Conservation (phyloP, 2,329 filamentous ascomycete genomes). For the Paradendryphiella salina region DNA sequence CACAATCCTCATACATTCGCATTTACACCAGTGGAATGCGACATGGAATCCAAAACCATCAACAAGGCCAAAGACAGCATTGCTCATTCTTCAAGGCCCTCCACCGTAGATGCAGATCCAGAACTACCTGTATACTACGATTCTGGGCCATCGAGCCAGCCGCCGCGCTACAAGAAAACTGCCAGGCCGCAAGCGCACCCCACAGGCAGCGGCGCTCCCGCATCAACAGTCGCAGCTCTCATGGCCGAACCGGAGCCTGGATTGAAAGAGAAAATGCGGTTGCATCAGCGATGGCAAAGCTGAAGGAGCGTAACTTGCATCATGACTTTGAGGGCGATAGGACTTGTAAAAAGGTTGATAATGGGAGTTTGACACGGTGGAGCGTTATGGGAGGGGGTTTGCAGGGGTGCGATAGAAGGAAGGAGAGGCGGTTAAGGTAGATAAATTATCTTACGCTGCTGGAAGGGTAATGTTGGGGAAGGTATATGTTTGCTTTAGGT, state of each 20-base stretch:
- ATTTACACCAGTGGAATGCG: too few relatives aligned
- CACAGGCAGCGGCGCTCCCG: not conserved
- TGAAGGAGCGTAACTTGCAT: not conserved
- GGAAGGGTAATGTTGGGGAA: too few relatives aligned
- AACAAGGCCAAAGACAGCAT: not conserved
- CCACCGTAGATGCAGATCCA: not conserved
- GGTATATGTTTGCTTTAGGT: not conserved
- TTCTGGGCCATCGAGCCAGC: constrained; percentile 12
- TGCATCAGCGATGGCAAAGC: not conserved
- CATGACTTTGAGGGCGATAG: too few relatives aligned
- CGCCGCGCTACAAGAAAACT: not conserved
- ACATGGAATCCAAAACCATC: not conserved
- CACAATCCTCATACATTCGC: too few relatives aligned
- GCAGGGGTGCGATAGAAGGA: not conserved
- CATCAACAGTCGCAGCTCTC: not conserved
- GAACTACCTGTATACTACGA: constrained; percentile 6
- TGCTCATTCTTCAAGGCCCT: not conserved
- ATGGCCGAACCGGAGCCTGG: not conserved
- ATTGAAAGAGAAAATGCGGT: not conserved
- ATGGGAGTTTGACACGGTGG: not conserved
- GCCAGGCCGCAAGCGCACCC: not conserved
- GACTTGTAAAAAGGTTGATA: too few relatives aligned
- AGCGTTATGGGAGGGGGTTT: not conserved
- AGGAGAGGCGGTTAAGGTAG: not conserved
- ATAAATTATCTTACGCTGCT: not conserved